These are phyloP conservation scores for Gypsophila paniculata DNA, from an alignment of 179 eudicot species.

Conservation along the genomic window DNA sequence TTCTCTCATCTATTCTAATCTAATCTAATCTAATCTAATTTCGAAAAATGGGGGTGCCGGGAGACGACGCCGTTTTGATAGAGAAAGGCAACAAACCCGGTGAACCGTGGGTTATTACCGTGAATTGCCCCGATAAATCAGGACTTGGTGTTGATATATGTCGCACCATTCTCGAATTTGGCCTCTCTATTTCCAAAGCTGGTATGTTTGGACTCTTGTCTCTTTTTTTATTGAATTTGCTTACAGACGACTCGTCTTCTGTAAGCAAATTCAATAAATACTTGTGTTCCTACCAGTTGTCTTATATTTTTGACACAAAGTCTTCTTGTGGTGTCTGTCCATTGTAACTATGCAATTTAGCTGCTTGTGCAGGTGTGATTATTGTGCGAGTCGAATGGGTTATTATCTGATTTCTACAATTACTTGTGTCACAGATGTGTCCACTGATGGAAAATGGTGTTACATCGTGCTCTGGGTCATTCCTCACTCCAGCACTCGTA, in stretches of 20 bases:
- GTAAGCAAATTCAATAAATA: not conserved
- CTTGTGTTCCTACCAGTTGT: not conserved
- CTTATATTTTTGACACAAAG: too few species aligned
- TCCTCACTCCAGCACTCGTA: constrained; percentile 43
- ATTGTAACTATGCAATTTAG: not conserved
- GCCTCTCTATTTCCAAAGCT: constrained; percentile 57
- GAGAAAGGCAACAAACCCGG: constrained; percentile 46
- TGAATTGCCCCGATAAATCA: constrained; percentile 73
- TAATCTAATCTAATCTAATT: too few species aligned
- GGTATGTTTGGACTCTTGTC: too few species aligned
- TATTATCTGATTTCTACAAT: constrained; percentile 11
- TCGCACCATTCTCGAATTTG: constrained; percentile 63
- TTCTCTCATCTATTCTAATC: too few species aligned
- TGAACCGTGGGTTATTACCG: constrained; percentile 64
- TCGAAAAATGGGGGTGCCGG: constrained; percentile 32
- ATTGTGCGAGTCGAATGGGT: not conserved
- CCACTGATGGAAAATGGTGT: constrained; percentile 93
- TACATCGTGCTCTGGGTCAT: constrained; percentile 67
- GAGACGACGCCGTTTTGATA: constrained; percentile 59
- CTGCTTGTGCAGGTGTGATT: not conserved
- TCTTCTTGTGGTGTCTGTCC: not conserved
- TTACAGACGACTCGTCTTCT: too few species aligned
- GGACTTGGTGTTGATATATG: constrained; percentile 72
- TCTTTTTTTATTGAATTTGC: too few species aligned
- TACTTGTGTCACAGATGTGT: constrained; percentile 45